phyloP scores from a whole-genome alignment of 2,329 filamentous ascomycete genomes.

The Balansia obtecta region DNA sequence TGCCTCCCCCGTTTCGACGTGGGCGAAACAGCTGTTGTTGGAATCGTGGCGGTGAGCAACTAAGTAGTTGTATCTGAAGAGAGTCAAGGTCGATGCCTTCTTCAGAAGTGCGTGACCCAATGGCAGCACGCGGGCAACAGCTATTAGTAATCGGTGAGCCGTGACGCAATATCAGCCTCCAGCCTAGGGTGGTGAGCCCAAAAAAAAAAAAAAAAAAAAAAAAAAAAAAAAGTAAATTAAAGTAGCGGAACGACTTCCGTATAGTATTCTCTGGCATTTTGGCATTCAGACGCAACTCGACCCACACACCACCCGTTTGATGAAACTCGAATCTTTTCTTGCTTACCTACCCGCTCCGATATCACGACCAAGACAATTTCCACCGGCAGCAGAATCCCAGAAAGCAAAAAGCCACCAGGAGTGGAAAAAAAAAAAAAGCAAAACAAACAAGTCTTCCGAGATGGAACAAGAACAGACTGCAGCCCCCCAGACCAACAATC shows the following conservation, averaged over 20 bases:
- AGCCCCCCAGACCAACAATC: background rate
- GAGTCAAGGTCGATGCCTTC: background rate
- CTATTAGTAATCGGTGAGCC: constrained; percentile 6
- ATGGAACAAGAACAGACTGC: constrained; percentile 4
- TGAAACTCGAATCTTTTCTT: background rate
- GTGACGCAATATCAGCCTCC: background rate
- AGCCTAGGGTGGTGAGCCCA: no score
- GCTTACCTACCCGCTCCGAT: background rate
- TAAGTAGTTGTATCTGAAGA: background rate
- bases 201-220: no score
- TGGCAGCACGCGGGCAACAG: background rate
- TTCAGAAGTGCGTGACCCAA: background rate
- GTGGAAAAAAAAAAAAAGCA: no score
- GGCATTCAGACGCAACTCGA: background rate
- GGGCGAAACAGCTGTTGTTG: background rate
- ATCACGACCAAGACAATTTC: background rate
- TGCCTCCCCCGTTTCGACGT: background rate
- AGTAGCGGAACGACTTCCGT: no score
- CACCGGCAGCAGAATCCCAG: background rate
- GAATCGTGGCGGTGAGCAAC: background rate
- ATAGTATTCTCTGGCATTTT: background rate
- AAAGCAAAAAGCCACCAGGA: no score
- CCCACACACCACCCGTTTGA: background rate
- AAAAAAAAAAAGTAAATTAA: no score
- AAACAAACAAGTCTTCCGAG: no score